Evolutionary conservation across 23 red algal genomes (phyloP).

Genomic region (Pyropia haitanensis): DNA sequence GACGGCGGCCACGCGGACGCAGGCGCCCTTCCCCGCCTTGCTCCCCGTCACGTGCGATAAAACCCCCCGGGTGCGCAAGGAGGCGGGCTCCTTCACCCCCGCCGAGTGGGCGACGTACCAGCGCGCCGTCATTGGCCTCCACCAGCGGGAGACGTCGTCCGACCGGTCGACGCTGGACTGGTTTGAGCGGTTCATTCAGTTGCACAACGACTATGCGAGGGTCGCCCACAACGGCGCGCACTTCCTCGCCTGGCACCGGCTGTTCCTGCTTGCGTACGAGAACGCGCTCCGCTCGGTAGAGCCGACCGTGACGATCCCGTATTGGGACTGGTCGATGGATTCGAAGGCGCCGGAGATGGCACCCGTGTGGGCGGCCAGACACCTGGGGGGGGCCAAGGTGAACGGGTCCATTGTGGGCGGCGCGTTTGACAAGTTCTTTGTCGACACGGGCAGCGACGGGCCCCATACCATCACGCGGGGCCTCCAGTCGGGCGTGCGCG

Average conservation of each 20-base stretch:
- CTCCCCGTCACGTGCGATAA: too few relatives aligned
- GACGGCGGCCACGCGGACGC: too few relatives aligned
- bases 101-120: too few relatives aligned
- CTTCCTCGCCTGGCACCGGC: conserved; percentile 49
- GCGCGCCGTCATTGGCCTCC: too few relatives aligned
- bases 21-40: too few relatives aligned
- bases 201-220: conserved; percentile 30
- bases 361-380: conserved; percentile 20
- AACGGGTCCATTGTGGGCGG: conserved; percentile 29
- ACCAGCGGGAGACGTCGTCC: too few relatives aligned
- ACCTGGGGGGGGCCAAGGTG: conserved; percentile 20
- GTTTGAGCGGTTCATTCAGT: conserved; percentile 31
- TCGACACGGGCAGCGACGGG: neutral
- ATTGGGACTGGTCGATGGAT: conserved; percentile 51
- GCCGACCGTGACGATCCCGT: conserved; percentile 39
- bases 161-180: neutral
- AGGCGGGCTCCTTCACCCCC: too few relatives aligned
- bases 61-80: too few relatives aligned
- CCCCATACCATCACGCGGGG: conserved; percentile 20
- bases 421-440: conserved; percentile 16
- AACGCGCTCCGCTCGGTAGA: conserved; percentile 34
- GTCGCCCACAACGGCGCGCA: conserved; percentile 42
- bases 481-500: conserved; percentile 16
- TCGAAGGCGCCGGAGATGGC: conserved; percentile 19
- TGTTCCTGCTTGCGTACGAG: conserved; percentile 48